Evolutionary conservation across 140 eudicot genomes (phyloP).

Genomic region (Stevia rebaudiana): DNA sequence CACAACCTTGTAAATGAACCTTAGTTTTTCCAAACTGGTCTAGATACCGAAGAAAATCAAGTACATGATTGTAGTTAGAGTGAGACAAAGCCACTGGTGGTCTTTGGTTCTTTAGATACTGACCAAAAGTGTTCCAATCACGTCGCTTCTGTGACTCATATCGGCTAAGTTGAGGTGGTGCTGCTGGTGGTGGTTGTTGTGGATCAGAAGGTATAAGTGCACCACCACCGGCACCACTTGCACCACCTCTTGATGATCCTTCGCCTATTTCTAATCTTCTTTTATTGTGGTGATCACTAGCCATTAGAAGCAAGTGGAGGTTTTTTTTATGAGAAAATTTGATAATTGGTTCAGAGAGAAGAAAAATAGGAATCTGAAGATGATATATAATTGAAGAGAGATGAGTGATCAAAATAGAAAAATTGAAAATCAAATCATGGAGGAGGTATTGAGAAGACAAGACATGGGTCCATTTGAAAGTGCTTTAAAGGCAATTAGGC

Average conservation of each 20-base stretch:
- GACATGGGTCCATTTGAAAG: slow-evolving; percentile 66
- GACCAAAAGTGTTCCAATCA: slow-evolving; percentile 93
- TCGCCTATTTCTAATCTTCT: slow-evolving; percentile 35
- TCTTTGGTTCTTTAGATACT: slow-evolving; percentile 68
- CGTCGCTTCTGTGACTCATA: slow-evolving; percentile 84
- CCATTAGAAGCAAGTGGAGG: too few relatives aligned
- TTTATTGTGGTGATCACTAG: slow-evolving; percentile 27
- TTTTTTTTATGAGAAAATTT: background rate
- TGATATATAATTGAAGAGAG: slow-evolving; percentile 44
- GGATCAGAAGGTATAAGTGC: slow-evolving; percentile 7
- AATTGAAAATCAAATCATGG: slow-evolving; percentile 45
- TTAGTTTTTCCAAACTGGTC: slow-evolving; percentile 91
- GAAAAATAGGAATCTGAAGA: slow-evolving; percentile 20
- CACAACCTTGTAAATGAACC: slow-evolving; percentile 80
- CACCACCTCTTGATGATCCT: slow-evolving; percentile 35
- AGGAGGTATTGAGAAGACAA: slow-evolving; percentile 48
- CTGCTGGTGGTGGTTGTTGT: slow-evolving; percentile 20
- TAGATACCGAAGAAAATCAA: slow-evolving; percentile 72
- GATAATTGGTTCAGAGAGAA: slow-evolving; percentile 15
- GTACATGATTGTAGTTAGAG: slow-evolving; percentile 67
- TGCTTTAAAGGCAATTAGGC: slow-evolving; percentile 48
- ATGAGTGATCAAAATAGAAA: slow-evolving; percentile 26
- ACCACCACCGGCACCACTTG: slow-evolving; percentile 1
- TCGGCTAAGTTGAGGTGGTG: slow-evolving; percentile 47
- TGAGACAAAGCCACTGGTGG: slow-evolving; percentile 58